These are phyloP conservation scores for Pichia sp. DNA, from an alignment of 1,139 yeast genomes.

Conservation along the genomic window DNA sequence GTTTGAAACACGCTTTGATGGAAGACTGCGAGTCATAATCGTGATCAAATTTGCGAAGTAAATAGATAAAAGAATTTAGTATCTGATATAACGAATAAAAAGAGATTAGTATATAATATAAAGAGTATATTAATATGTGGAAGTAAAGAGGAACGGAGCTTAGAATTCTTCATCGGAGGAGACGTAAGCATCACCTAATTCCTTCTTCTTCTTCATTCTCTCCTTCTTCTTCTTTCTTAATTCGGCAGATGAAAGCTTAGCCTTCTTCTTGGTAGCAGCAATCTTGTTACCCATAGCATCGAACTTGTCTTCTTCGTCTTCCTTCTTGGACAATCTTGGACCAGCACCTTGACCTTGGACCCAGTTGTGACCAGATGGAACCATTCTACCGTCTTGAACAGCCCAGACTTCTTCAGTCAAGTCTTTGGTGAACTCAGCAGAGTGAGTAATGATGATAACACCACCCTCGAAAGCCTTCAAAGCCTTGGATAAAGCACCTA, in stretches of 20 bases:
- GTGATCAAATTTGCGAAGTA: no score
- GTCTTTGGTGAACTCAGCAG: conserved; percentile 99
- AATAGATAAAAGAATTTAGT: neutral
- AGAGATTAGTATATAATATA: conserved; percentile 5
- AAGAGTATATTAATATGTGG: neutral
- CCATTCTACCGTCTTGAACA: conserved; percentile 94
- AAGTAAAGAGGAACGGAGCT: conserved; percentile 11
- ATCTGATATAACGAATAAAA: conserved; percentile 1
- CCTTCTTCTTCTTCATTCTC: conserved; percentile 99
- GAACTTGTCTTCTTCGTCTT: conserved; percentile 94
- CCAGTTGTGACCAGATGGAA: conserved; percentile 99
- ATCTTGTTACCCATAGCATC: conserved; percentile 99
- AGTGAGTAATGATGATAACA: conserved; percentile 98
- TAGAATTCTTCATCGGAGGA: conserved; percentile 83
- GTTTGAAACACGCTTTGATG: no score
- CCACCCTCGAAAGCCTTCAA: conserved; percentile 99
- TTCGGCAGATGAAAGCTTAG: conserved; percentile 97
- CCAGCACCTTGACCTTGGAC: conserved; percentile 99
- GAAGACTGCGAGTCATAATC: no score
- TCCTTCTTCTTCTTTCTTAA: conserved; percentile 99
- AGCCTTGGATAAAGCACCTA: conserved; percentile 99
- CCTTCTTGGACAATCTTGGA: conserved; percentile 96
- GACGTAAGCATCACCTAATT: conserved; percentile 97
- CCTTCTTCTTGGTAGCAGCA: conserved; percentile 92
- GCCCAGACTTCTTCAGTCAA: conserved; percentile 99